Evolutionary conservation across 2,329 filamentous ascomycete genomes (phyloP).

Genomic region (Fusarium armeniacum): DNA sequence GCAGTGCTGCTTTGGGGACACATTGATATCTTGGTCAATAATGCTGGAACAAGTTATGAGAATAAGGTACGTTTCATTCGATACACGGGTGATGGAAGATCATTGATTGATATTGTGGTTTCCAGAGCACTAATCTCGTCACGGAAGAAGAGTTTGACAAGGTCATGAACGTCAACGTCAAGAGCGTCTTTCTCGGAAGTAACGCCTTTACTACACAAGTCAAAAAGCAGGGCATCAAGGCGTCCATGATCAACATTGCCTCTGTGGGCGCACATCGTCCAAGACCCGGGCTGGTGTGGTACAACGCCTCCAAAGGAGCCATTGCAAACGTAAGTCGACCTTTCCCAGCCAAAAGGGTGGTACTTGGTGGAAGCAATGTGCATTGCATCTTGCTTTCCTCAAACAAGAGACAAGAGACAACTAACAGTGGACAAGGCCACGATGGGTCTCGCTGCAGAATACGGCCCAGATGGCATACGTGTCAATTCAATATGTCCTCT

Average conservation of each 20-base stretch:
- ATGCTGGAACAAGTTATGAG: slow-evolving; percentile 18
- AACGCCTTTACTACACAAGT: slow-evolving; percentile 11
- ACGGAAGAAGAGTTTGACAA: slow-evolving; percentile 20
- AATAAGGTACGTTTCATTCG: background rate
- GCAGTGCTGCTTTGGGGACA: background rate
- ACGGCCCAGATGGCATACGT: slow-evolving; percentile 77
- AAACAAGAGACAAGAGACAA: background rate
- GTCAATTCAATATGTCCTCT: slow-evolving; percentile 80
- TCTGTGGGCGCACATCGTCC: slow-evolving; percentile 58
- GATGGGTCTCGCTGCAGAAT: slow-evolving; percentile 76
- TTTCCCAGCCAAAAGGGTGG: background rate
- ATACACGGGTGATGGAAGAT: accelerated
- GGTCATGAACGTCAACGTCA: slow-evolving; percentile 22
- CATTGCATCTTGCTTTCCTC: background rate
- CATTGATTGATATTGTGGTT: background rate
- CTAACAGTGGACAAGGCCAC: slow-evolving; percentile 52
- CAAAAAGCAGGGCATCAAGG: slow-evolving; percentile 15
- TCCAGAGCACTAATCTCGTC: slow-evolving; percentile 18
- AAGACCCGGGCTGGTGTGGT: slow-evolving; percentile 75
- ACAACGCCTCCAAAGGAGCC: slow-evolving; percentile 77
- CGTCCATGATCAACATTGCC: slow-evolving; percentile 32
- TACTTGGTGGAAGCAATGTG: background rate
- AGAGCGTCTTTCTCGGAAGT: slow-evolving; percentile 15
- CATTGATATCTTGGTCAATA: slow-evolving; percentile 24
- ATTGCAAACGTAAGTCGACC: slow-evolving; percentile 63